A percentile compares a stretch with the other conserved stretches of the same genome.
phyloP scores from a whole-genome alignment of 2,329 filamentous ascomycete species.

The Diaporthe longicolla region DNA sequence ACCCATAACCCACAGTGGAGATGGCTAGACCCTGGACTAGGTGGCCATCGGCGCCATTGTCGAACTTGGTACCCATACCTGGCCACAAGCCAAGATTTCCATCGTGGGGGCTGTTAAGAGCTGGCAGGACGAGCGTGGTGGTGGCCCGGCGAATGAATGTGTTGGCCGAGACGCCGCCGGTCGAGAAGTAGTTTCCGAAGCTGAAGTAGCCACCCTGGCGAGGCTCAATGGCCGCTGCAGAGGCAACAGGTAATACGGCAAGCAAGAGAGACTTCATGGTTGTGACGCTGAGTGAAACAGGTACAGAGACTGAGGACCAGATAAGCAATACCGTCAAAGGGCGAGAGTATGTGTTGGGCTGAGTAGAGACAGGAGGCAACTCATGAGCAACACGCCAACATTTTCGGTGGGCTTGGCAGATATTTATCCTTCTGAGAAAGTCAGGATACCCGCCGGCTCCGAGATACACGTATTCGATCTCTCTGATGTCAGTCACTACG shows the following conservation, averaged over 20 bases:
- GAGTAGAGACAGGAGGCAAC: background rate
- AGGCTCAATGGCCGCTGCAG: background rate
- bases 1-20: constrained; percentile 6
- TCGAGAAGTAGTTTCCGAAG: constrained; percentile 21
- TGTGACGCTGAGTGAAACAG: background rate
- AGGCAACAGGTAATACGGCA: background rate
- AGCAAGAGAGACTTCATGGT: constrained; percentile 17
- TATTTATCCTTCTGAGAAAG: background rate
- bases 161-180: constrained; percentile 17
- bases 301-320: background rate
- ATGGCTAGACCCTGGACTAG: constrained; percentile 24
- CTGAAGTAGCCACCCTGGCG: background rate
- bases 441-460: background rate
- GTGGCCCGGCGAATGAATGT: constrained; percentile 19
- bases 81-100: constrained; percentile 16
- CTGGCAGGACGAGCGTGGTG: constrained; percentile 31
- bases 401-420: background rate
- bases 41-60: constrained; percentile 5
- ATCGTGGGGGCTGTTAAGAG: constrained; percentile 6
- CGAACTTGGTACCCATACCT: constrained; percentile 22
- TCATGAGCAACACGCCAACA: background rate
- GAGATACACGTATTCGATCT: background rate
- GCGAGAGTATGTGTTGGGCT: background rate
- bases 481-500: background rate
- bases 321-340: background rate